These are phyloP conservation scores for Trypanosomatidae sp. DNA, from an alignment of 208 protist species.

Conservation along the genomic window DNA sequence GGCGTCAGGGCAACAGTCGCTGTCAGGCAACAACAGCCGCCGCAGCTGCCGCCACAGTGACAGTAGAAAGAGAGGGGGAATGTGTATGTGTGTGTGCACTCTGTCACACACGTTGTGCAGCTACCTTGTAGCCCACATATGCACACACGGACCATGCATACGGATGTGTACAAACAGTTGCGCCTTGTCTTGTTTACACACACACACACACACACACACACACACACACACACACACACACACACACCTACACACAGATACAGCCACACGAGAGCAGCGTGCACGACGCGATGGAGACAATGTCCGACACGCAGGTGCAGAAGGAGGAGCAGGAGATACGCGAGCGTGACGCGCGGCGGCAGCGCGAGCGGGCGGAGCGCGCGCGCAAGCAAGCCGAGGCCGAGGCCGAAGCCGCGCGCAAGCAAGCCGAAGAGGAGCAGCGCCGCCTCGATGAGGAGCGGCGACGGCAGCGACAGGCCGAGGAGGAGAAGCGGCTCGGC, in stretches of 20 bases:
- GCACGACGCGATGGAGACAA: slow-evolving; percentile 9
- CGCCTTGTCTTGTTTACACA: neutral
- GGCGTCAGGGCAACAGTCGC: neutral
- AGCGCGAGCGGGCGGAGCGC: slow-evolving; percentile 60
- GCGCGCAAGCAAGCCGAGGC: slow-evolving; percentile 43
- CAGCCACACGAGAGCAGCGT: no score
- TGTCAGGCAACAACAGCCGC: no score
- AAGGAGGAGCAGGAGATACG: slow-evolving; percentile 79
- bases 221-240: no score
- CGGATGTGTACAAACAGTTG: neutral
- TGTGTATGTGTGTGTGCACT: no score
- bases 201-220: neutral
- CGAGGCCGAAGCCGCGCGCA: slow-evolving; percentile 37
- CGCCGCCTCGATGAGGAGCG: slow-evolving; percentile 54
- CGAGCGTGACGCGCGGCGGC: slow-evolving; percentile 51
- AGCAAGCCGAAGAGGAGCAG: slow-evolving; percentile 38
- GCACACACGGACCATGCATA: neutral
- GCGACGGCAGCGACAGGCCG: slow-evolving; percentile 37
- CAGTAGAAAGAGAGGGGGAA: no score
- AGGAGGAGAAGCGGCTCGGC: slow-evolving; percentile 78
- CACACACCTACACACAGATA: no score
- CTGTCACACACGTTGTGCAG: neutral
- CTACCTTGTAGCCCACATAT: neutral
- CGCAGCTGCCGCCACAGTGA: no score
- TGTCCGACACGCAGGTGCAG: slow-evolving; percentile 26